Evolutionary conservation across 768 basidiomycete genomes (phyloP).

Genomic region (Collybia sordida): DNA sequence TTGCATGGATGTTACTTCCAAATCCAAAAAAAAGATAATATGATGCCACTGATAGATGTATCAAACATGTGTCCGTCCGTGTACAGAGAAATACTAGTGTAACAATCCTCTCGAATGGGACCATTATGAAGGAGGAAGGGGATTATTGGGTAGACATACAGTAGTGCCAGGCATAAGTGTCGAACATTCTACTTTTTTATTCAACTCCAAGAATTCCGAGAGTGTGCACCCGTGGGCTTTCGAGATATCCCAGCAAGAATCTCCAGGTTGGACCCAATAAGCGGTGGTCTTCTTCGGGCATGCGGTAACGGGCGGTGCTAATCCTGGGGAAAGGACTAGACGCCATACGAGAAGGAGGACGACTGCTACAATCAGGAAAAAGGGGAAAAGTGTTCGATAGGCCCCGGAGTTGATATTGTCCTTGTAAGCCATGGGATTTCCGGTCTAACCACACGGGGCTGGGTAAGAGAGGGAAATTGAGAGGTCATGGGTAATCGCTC

Average conservation of each 20-base stretch:
- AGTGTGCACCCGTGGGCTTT: slow-evolving; percentile 45
- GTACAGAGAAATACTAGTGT: too few relatives aligned
- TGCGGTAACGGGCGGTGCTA: slow-evolving; percentile 29
- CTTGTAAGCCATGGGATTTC: slow-evolving; percentile 29
- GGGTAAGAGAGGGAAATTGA: too few relatives aligned
- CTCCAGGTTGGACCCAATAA: slow-evolving; percentile 55
- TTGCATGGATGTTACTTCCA: too few relatives aligned
- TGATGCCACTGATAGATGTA: too few relatives aligned
- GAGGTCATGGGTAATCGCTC: slow-evolving; percentile 13
- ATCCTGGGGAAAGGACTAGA: slow-evolving; percentile 44
- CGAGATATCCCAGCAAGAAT: slow-evolving; percentile 67
- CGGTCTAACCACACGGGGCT: slow-evolving; percentile 1
- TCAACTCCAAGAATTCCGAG: slow-evolving; percentile 51
- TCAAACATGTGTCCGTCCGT: too few relatives aligned
- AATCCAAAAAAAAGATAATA: too few relatives aligned
- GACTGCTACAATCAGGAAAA: slow-evolving; percentile 69
- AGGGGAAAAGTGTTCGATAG: slow-evolving; percentile 67
- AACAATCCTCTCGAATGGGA: too few relatives aligned
- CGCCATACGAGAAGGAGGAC: slow-evolving; percentile 65
- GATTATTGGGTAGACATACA: slow-evolving; percentile 51
- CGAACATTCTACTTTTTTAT: slow-evolving; percentile 55
- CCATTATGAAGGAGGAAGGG: neutral
- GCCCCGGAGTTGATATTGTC: slow-evolving; percentile 35
- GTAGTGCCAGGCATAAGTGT: slow-evolving; percentile 57
- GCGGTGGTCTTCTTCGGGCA: slow-evolving; percentile 42